Conservation (phyloP, 1,139 yeast genomes). For the Zygoascus meyerae region DNA sequence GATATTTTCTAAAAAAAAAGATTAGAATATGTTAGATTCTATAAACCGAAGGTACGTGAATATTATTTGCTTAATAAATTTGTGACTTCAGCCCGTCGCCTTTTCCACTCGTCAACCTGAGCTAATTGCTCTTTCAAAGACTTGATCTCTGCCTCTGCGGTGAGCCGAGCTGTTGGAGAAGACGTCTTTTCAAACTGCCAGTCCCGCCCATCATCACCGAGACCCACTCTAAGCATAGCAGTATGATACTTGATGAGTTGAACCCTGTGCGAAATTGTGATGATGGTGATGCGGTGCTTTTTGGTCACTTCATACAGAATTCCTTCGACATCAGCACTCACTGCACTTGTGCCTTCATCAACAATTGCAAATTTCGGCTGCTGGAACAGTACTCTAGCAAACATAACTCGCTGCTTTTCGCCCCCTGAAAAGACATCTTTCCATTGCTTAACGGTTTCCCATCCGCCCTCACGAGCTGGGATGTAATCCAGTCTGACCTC, state of each 20-base stretch:
- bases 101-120: slow-evolving; percentile 30
- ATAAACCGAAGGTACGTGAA: background rate
- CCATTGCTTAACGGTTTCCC: slow-evolving; percentile 71
- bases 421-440: slow-evolving; percentile 91
- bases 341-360: slow-evolving; percentile 93
- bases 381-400: slow-evolving; percentile 81
- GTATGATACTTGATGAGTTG: slow-evolving; percentile 82
- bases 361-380: slow-evolving; percentile 76
- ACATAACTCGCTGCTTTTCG: slow-evolving; percentile 85
- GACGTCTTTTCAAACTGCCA: slow-evolving; percentile 40
- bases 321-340: slow-evolving; percentile 88
- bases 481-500: slow-evolving; percentile 80
- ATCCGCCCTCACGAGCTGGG: slow-evolving; percentile 55
- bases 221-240: slow-evolving; percentile 54
- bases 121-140: slow-evolving; percentile 28
- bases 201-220: slow-evolving; percentile 46
- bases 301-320: slow-evolving; percentile 73
- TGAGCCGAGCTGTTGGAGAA: slow-evolving; percentile 28
- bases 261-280: slow-evolving; percentile 84
- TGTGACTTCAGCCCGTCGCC: slow-evolving; percentile 32
- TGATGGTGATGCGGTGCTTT: slow-evolving; percentile 63
- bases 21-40: background rate
- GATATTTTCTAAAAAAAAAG: too few relatives aligned
- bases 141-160: slow-evolving; percentile 35
- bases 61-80: slow-evolving; percentile 17